Evolutionary conservation across 2,329 filamentous ascomycete genomes (phyloP).

Genomic region (Tolypocladium paradoxum): DNA sequence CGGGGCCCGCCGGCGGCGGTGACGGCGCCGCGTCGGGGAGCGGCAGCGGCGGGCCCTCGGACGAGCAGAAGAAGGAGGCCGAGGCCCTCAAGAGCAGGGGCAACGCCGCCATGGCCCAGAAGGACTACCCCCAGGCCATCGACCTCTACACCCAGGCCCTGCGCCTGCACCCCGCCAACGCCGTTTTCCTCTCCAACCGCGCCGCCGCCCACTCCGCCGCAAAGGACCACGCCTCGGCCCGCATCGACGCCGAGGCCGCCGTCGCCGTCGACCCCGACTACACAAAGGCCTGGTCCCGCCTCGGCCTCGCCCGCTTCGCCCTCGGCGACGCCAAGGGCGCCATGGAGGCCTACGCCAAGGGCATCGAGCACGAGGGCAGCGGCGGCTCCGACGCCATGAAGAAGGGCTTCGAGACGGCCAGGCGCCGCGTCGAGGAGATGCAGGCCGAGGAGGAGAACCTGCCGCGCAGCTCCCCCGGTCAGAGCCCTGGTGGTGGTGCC

Average conservation of each 20-base stretch:
- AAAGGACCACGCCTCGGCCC: constrained; percentile 74
- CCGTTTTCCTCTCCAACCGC: constrained; percentile 95
- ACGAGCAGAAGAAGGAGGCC: constrained; percentile 65
- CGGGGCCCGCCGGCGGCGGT: constrained; percentile 29
- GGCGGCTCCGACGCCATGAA: constrained; percentile 96
- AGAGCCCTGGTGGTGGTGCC: constrained; percentile 36
- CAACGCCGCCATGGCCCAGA: constrained; percentile 89
- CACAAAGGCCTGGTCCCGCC: constrained; percentile 92
- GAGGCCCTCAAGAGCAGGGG: constrained; percentile 83
- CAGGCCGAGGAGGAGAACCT: constrained; percentile 32
- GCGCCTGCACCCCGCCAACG: constrained; percentile 69
- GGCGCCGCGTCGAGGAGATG: constrained; percentile 74
- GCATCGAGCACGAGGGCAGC: constrained; percentile 87
- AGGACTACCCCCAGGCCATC: constrained; percentile 78
- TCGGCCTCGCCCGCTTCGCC: constrained; percentile 85
- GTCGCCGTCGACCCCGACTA: constrained; percentile 82
- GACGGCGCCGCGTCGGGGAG: constrained; percentile 19
- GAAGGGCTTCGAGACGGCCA: constrained; percentile 91
- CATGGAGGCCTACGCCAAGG: constrained; percentile 89
- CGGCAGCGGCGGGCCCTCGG: constrained; percentile 19
- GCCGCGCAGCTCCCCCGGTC: constrained; percentile 38
- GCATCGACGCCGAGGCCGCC: constrained; percentile 81
- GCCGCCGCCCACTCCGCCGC: constrained; percentile 84
- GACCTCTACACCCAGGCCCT: constrained; percentile 83
- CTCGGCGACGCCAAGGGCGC: constrained; percentile 82